Evolutionary conservation across 441 rosid genomes (phyloP), one percentile per base, ranked within the genome.

Genomic region (Arabidopsis hybrid): DNA sequence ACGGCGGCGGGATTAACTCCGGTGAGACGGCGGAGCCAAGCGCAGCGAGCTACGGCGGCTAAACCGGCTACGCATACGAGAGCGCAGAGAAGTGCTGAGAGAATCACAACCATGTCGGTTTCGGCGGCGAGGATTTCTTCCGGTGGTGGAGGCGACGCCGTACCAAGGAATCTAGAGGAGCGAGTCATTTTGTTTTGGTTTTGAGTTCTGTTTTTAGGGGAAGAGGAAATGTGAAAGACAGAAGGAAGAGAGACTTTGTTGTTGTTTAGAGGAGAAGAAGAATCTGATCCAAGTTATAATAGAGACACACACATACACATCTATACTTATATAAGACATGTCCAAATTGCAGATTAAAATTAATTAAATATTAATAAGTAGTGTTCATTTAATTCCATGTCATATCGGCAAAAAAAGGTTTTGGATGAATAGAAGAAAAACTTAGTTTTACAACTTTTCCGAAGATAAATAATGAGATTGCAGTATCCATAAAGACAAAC

Each of bases 71-170:
- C 89, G 43, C 91, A 90, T 5, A 92, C 82, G 40, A 92, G 77
- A 65, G 95, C 91, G 65, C 98, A 92, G 26, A 92, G 83, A 52
- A 92, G 88, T 18, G 87, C 89, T 4, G 91, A 93, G 45, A 91
- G 79, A 45, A 87, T 83, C 17, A 89, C 84, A 5, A 92, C 86
- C 67, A 87, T 77, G 80, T 93, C 95, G 11, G 97, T 87, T 76
- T 88, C 92, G 1, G 88, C 67, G 64, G 76, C 66, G 34, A 76
- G 69, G 40, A 80, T 81, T 12, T 79, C 65, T 39, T 74, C 83
- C 29, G 86, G 87, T 0, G 88, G 86, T 13, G 87, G 85, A 4
- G 87, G 79, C 18, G 81, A 31, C 18, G 76, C 52, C 42, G 74
- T 36, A 11, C 71, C 76, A 1, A 82, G 83, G 72, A 82, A 65